Base-by-base conservation (phyloP, 352 stramenopile genomes). In the Pythium aquatile region DNA sequence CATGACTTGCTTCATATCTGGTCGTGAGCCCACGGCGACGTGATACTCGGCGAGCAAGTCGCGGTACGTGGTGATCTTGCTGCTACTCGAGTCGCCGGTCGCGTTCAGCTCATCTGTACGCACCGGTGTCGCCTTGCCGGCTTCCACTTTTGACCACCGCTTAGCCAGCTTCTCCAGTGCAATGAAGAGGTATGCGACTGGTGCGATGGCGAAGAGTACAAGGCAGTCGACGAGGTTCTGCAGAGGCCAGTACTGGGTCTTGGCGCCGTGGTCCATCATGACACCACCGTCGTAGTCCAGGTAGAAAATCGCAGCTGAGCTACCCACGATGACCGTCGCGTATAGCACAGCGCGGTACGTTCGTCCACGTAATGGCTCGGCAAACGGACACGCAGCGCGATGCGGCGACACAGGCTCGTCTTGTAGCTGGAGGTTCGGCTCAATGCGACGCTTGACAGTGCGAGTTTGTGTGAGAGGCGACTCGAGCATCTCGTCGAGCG, bases 231-330 rank as follows among this genome's bases (percentile, higher is more conserved):
- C 48, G n/a, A 69, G 28, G 69, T 69, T 63, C 63, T 79, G 62
- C 32, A 73, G 1, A 32, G 66, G 66, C 73, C 73, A 79, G 52
- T 73, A 71, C 57, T 79, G 62, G n/a, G 73, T 63, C 55, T 72
- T 62, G 14, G 61, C 32, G 2, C 62, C 72, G 30, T 66, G 48
- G 4, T 68, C 35, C 42, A 68, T 64, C 39, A 77, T 63, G 11
- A 65, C 44, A 5, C 72, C 72, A 40, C 72, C 66, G 24, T 63
- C 66, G 32, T 63, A 76, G 39, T 74, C 68, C 14, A 78, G 42
- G 37, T 60, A 51, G 55, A 60, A 26, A 29, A 69, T 52, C n/a
- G 49, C 28, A n/a, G 37, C 33, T 14, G 44, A 51, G 24, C 57
- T 54, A 2, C 61, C 63, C 49, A 74, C 37, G 28, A 76, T 61